A percentile compares a stretch with the other conserved stretches of the same genome.
Conservation (phyloP, 2,329 filamentous ascomycete genomes). For the Septoria linicola region DNA sequence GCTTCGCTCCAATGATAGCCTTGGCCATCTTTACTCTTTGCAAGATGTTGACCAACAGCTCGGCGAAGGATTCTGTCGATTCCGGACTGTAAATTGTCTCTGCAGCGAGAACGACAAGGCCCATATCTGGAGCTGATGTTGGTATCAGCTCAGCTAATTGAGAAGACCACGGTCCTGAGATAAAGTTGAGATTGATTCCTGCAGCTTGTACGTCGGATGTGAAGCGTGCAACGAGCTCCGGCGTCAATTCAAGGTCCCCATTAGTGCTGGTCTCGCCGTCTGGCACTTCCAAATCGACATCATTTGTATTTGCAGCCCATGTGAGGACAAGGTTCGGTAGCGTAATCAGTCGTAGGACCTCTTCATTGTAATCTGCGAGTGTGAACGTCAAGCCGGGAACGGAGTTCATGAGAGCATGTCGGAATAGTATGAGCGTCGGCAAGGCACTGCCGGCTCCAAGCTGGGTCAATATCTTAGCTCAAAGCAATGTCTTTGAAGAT, state of each 20-base stretch:
- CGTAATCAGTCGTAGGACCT: constrained; percentile 74
- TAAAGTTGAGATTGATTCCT: constrained; percentile 61
- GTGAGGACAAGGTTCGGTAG: constrained; percentile 73
- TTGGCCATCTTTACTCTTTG: constrained; percentile 53
- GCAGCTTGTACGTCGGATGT: constrained; percentile 50
- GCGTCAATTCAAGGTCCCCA: constrained; percentile 64
- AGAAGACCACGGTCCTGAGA: constrained; percentile 73
- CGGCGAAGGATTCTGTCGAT: constrained; percentile 66
- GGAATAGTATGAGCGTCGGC: constrained; percentile 69
- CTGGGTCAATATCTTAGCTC: too few relatives aligned
- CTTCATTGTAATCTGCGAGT: constrained; percentile 76
- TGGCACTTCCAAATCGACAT: constrained; percentile 13
- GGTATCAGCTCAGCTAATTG: constrained; percentile 60
- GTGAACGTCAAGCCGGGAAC: constrained; percentile 57
- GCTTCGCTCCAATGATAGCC: constrained; percentile 72
- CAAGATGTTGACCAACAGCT: constrained; percentile 63
- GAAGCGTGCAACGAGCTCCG: constrained; percentile 60
- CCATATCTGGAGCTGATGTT: constrained; percentile 39
- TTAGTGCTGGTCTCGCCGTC: constrained; percentile 24
- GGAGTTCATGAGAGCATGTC: constrained; percentile 55
- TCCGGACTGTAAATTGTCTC: constrained; percentile 83
- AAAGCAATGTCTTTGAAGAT: too few relatives aligned
- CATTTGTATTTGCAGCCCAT: constrained; percentile 48
- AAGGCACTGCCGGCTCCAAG: constrained; percentile 77
- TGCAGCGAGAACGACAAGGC: constrained; percentile 64